Base-by-base conservation (phyloP, 2,329 filamentous ascomycete species). In the Ilyonectria destructans region DNA sequence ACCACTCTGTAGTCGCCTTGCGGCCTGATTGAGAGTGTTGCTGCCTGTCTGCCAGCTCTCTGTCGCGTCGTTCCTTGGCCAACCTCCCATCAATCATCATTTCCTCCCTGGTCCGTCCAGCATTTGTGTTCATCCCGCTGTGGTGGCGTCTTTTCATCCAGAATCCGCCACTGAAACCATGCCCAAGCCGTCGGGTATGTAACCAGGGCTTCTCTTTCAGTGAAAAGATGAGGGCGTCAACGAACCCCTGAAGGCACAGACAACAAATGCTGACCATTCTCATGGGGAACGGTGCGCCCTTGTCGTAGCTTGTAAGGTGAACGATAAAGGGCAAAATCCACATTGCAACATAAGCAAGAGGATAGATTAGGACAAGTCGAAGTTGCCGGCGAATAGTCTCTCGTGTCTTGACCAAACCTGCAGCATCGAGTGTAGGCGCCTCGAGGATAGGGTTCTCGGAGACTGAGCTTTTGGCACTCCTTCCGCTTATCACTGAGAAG, bases 361-460 rank as follows among this genome's bases (percentile, higher is more conserved):
- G 93, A 77, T 96, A 96, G 55, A 94, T 89, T 80, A 95, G 94
- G 19, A 95, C 85, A 33, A 92, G 87, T 35, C 91, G 88, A 2
- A 95, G 85, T 75, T 95, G 92, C 10, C 90, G 87, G 51, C 88
- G 86, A 66, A 93, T 90, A 65, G 87, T 88, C 17, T 86, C 82
- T 13, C 89, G 86, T 9, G 86, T 78, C 52, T 79, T 75, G 21
- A 77, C 68, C 51, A 83, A 78, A 4, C 76, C 77, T 0, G 76
- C 73, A 3, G 74, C 63, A 58, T 77, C 74, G 12, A 77, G 56
- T 2, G 65, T 69, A 62, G 58, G 62, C 17, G 63, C 59, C 31
- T 67, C 65, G 7, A 68, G 58, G 9, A 75, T 62, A 6, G 71
- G 49, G 1, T 65, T 51, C 8, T 70, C 51, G 0, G 69, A 72